Conservation (phyloP, 257 asterid genomes). For the Solanum megistacrolobum region DNA sequence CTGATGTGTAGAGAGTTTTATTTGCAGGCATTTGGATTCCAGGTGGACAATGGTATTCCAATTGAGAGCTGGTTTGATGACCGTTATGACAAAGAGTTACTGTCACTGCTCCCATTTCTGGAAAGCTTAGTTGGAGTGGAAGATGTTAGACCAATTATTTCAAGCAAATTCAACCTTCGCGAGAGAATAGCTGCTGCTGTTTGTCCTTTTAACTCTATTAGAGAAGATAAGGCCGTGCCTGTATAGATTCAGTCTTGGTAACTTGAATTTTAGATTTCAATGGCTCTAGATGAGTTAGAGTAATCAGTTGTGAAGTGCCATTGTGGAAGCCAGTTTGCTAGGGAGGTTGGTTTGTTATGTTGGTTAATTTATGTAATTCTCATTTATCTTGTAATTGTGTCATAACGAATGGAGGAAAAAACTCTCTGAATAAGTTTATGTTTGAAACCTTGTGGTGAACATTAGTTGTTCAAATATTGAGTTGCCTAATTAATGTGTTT, state of each 20-base stretch:
- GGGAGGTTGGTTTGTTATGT: neutral
- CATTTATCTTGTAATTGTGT: neutral
- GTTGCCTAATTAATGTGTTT: neutral
- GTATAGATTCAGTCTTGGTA: neutral
- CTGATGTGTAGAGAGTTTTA: neutral
- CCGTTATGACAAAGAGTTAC: constrained; percentile 54
- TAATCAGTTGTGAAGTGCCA: neutral
- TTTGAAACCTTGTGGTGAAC: neutral
- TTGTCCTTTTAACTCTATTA: constrained; percentile 35
- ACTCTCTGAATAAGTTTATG: neutral
- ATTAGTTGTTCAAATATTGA: neutral
- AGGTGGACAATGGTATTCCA: constrained; percentile 96
- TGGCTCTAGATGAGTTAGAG: neutral
- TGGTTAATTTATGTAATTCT: neutral
- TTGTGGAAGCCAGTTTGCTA: neutral
- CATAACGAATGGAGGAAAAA: neutral
- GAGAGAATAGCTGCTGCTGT: constrained; percentile 69
- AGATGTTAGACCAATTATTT: constrained; percentile 77
- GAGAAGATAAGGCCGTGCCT: constrained; percentile 22
- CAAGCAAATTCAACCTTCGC: constrained; percentile 61
- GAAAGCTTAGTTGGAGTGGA: constrained; percentile 72
- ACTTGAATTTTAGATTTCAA: neutral
- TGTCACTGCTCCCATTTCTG: constrained; percentile 66
- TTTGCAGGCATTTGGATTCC: constrained; percentile 92
- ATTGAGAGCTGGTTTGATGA: constrained; percentile 98